Percentiles rank a stretch among this genome's conserved stretches.
These are phyloP conservation scores for Stagonosporopsis chrysanthemi DNA, from an alignment of 2,329 filamentous ascomycete genomes.

Conservation along the genomic window DNA sequence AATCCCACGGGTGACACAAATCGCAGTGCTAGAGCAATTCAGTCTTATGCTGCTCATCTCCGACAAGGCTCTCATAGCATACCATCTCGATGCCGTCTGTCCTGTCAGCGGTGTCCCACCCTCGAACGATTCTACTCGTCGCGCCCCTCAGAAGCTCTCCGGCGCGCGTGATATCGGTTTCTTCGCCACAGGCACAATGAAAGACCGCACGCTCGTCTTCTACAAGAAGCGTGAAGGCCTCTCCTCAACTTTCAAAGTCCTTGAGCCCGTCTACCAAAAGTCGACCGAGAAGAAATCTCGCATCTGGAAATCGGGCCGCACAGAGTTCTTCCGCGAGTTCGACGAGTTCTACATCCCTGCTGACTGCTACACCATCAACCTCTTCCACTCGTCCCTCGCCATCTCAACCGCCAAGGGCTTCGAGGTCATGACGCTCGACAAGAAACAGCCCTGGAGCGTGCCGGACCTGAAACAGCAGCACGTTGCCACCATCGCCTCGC, in stretches of 20 bases:
- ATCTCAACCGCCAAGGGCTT: conserved; percentile 92
- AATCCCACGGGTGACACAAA: conserved; percentile 81
- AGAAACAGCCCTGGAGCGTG: conserved; percentile 94
- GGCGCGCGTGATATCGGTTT: conserved; percentile 92
- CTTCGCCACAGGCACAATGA: conserved; percentile 96
- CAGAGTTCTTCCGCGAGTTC: conserved; percentile 96
- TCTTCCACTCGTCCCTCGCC: conserved; percentile 93
- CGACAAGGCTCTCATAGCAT: conserved; percentile 89
- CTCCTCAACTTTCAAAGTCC: conserved; percentile 93
- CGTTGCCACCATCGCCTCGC: conserved; percentile 83
- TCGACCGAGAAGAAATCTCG: conserved; percentile 83
- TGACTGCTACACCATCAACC: conserved; percentile 92
- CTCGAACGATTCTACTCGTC: conserved; percentile 75
- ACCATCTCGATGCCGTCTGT: conserved; percentile 86
- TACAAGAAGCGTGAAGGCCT: conserved; percentile 96
- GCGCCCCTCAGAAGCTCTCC: conserved; percentile 89
- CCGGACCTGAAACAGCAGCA: conserved; percentile 82
- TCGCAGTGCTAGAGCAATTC: conserved; percentile 94
- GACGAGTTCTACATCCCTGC: conserved; percentile 98
- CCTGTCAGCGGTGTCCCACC: conserved; percentile 62
- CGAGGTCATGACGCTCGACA: conserved; percentile 94
- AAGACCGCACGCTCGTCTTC: conserved; percentile 91
- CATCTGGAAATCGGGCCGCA: conserved; percentile 73
- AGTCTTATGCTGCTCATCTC: conserved; percentile 90
- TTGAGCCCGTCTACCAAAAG: conserved; percentile 95